phyloP scores from a whole-genome alignment of 139 green algal species.

The Spirogloea muscicola region DNA sequence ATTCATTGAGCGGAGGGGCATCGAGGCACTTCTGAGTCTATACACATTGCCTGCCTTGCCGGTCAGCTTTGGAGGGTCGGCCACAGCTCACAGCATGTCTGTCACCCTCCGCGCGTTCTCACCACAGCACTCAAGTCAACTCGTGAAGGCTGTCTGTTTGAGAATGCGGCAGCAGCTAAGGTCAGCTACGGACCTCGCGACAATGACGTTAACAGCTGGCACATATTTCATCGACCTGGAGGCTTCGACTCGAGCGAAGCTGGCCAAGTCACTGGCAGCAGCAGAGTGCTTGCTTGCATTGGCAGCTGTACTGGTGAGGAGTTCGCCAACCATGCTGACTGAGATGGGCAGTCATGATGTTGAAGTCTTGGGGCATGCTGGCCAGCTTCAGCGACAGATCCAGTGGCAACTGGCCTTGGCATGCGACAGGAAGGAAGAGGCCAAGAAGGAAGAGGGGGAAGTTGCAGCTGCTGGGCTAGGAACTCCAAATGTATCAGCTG shows the following conservation, averaged over 20 bases:
- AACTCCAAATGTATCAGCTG: too few relatives aligned
- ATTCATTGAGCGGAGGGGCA: conserved; percentile 74
- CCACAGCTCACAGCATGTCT: conserved; percentile 67
- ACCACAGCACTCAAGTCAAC: conserved; percentile 16
- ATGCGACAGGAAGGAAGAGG: conserved; percentile 9
- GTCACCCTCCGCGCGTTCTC: conserved; percentile 65
- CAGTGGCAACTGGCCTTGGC: conserved; percentile 35
- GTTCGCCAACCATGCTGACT: conserved; percentile 1
- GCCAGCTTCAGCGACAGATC: conserved; percentile 9
- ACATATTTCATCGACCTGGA: conserved; percentile 28
- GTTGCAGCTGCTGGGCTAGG: too few relatives aligned
- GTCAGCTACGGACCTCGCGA: too few relatives aligned
- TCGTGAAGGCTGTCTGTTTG: too few relatives aligned
- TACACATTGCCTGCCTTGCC: conserved; percentile 76
- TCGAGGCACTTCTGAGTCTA: conserved; percentile 66
- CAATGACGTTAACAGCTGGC: too few relatives aligned
- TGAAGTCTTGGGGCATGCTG: conserved; percentile 30
- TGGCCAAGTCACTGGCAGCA: conserved; percentile 2
- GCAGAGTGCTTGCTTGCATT: conserved; percentile 32
- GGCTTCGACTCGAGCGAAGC: conserved; percentile 4
- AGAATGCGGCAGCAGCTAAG: too few relatives aligned
- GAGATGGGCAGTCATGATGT: conserved; percentile 15
- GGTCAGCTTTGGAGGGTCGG: conserved; percentile 69
- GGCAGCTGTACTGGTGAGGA: conserved; percentile 11
- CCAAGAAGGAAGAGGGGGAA: conserved; percentile 10